Evolutionary conservation across 768 basidiomycete genomes (phyloP), one percentile per base, ranked within the genome.

Genomic region (Mrakia blollopis): DNA sequence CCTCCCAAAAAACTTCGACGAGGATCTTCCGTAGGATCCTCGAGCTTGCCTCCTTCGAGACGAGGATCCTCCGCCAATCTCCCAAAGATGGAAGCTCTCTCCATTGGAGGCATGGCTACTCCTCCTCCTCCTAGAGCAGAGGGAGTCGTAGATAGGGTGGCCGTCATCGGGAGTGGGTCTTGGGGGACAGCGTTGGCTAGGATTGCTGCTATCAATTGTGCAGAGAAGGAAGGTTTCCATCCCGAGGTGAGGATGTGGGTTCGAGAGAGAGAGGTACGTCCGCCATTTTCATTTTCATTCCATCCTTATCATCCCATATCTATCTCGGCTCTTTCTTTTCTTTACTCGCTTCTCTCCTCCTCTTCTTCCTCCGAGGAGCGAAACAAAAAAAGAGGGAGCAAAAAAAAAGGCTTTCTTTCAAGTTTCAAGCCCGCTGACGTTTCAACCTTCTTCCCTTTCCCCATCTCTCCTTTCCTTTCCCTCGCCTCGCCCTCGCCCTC

Each of bases 181-280:
- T 78, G 77, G 77, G 77, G 63, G 2, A 78, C 77, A 30, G 77
- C 77, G 8, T 68, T 78, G 30, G 77, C 77, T 37, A 32, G 77
- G n/a, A 73, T 78, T 47, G 77, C 77, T 13, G 77, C 77, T 52
- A 78, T 78, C 65, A 78, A 78, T 68, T 72, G 72, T 9, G 73
- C 63, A 0, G 28, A 30, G 39, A 78, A 78, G 77, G 72, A 74
- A 25, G 65, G 72, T 65, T 78, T 78, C 67, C 72, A 74, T 35
- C 52, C 63, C 50, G 54, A 78, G 77, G 77, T 78, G 57, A 73
- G 62, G 50, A 73, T 78, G 72, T 78, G 77, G 77, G 77, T 78
- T 44, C 63, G 77, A 68, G 77, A 78, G 77, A 37, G 68, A 63
- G 77, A 78, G 73, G 73, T 78, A 23, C 32, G 72, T 54, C 41